A percentile compares a stretch with the other conserved stretches of the same genome.
Conservation (phyloP, 2,329 filamentous ascomycete species). For the Penicillium sp. region DNA sequence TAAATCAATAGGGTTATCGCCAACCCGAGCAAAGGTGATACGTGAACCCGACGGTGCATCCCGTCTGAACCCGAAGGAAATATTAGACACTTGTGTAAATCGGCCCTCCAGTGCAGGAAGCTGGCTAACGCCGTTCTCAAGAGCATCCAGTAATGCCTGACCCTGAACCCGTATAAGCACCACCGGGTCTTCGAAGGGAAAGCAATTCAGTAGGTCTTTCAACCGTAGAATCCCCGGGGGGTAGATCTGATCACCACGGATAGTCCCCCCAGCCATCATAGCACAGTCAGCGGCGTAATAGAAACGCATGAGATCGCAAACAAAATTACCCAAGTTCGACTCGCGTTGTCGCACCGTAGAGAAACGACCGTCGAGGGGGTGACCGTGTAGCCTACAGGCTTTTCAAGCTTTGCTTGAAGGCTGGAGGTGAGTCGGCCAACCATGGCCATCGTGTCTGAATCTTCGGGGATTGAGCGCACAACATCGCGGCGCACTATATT, state of each 20-base stretch:
- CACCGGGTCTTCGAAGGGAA: constrained; percentile 87
- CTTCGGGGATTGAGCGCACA: constrained; percentile 60
- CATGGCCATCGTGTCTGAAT: constrained; percentile 56
- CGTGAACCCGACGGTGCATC: constrained; percentile 56
- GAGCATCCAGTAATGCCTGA: constrained; percentile 66
- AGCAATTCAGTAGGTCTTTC: constrained; percentile 81
- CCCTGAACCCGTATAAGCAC: constrained; percentile 70
- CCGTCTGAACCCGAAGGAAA: constrained; percentile 68
- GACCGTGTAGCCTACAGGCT: constrained; percentile 76
- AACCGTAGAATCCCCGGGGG: constrained; percentile 70
- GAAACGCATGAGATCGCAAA: constrained; percentile 83
- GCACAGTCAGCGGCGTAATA: constrained; percentile 77
- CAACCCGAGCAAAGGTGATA: constrained; percentile 59
- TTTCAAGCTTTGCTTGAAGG: constrained; percentile 70
- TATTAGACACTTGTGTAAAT: constrained; percentile 83
- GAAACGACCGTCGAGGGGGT: constrained; percentile 78
- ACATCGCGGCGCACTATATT: constrained; percentile 71
- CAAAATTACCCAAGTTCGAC: constrained; percentile 84
- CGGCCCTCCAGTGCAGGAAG: constrained; percentile 80
- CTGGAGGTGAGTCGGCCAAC: constrained; percentile 66
- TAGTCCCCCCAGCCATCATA: constrained; percentile 79
- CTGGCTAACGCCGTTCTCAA: constrained; percentile 76
- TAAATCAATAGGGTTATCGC: constrained; percentile 56
- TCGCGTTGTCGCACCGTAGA: constrained; percentile 71
- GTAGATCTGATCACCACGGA: constrained; percentile 84